Evolutionary conservation across 805 yeast genomes (phyloP).

Genomic region (Candida chilensis): DNA sequence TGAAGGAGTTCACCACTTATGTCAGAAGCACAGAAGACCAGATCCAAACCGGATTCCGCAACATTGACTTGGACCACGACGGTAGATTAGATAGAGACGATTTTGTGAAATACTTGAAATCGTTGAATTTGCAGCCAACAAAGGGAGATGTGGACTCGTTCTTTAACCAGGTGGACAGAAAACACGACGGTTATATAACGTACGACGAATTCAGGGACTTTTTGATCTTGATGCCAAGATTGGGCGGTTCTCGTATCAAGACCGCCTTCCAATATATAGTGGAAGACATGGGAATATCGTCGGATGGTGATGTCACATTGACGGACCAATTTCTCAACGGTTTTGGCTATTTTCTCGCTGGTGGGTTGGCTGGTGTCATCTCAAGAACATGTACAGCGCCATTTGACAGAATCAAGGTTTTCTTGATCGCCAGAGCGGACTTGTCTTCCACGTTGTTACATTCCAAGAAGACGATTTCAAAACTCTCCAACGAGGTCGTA

Average conservation of each 20-base stretch:
- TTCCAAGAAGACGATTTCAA: conserved; percentile 36
- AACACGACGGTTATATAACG: conserved; percentile 60
- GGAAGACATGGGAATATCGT: conserved; percentile 70
- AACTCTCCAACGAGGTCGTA: conserved; percentile 5
- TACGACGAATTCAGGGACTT: conserved; percentile 84
- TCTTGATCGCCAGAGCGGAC: conserved; percentile 85
- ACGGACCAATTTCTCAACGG: conserved; percentile 75
- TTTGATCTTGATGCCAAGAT: conserved; percentile 72
- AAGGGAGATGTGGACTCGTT: conserved; percentile 43
- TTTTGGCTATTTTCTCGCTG: conserved; percentile 86
- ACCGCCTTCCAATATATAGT: conserved; percentile 78
- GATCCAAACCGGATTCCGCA: conserved; percentile 57
- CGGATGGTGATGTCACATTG: conserved; percentile 89
- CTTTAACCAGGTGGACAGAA: conserved; percentile 45
- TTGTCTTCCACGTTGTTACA: conserved; percentile 60
- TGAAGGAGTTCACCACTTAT: conserved; percentile 58
- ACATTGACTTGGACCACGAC: conserved; percentile 63
- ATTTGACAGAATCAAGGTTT: conserved; percentile 90
- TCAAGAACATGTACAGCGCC: conserved; percentile 97
- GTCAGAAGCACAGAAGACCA: conserved; percentile 61
- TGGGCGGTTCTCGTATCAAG: conserved; percentile 64
- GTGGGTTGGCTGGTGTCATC: conserved; percentile 92
- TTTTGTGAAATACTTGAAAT: conserved; percentile 52
- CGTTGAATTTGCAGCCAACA: conserved; percentile 44
- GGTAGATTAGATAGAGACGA: conserved; percentile 63